Percentiles rank a stretch among this genome's conserved stretches.
phyloP scores from a whole-genome alignment of 1,284 basidiomycete species.

The Fomes fomentarius region DNA sequence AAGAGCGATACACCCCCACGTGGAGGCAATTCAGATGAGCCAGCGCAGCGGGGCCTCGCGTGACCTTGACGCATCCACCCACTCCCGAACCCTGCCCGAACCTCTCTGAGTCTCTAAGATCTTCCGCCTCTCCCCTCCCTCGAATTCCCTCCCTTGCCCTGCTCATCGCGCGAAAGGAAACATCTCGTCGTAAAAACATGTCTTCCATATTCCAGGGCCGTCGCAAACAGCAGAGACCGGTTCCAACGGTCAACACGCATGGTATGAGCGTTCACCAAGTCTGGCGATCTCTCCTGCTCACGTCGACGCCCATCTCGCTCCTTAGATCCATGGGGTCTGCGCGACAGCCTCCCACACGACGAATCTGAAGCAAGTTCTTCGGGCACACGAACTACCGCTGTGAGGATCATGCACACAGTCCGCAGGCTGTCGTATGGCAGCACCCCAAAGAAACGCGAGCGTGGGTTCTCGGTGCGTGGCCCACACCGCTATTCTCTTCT shows the following conservation, averaged over 20 bases:
- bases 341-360: neutral
- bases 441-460: slow-evolving; percentile 34
- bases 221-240: slow-evolving; percentile 14
- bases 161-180: neutral
- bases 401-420: slow-evolving; percentile 49
- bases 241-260: slow-evolving; percentile 12
- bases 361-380: slow-evolving; percentile 22
- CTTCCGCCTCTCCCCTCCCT: neutral
- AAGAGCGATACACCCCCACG: neutral
- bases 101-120: too few relatives aligned
- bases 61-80: slow-evolving; percentile 3
- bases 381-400: slow-evolving; percentile 32
- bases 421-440: slow-evolving; percentile 43
- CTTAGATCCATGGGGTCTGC: slow-evolving; percentile 15
- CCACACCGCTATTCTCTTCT: neutral
- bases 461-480: slow-evolving; percentile 32
- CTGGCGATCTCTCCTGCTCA: neutral
- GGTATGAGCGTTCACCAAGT: slow-evolving; percentile 3
- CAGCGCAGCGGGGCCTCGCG: slow-evolving; percentile 4
- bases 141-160: neutral
- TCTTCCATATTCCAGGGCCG: slow-evolving; percentile 11
- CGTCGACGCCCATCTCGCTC: neutral
- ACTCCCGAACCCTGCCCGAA: too few relatives aligned
- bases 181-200: neutral
- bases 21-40: neutral